Percentiles rank a stretch among this genome's conserved stretches.
Evolutionary conservation across 2,329 filamentous ascomycete species (phyloP).

Genomic region (Fusarium equiseti): DNA sequence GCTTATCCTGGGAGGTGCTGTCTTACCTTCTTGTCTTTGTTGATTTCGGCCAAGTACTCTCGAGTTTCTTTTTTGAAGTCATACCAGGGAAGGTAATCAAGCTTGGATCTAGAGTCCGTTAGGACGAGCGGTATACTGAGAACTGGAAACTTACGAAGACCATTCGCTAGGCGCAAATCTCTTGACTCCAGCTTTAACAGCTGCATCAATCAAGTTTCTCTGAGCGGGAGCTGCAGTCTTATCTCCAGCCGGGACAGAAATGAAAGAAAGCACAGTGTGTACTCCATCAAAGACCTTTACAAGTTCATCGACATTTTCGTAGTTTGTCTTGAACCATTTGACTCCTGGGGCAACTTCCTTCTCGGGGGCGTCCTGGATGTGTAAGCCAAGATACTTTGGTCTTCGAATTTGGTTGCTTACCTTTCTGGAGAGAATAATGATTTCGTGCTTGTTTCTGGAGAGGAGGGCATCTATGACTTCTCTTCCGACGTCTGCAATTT

Average conservation of each 20-base stretch:
- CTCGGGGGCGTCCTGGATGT: slow-evolving; percentile 22
- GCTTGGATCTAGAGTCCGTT: background rate
- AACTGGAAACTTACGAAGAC: slow-evolving; percentile 49
- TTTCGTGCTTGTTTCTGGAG: slow-evolving; percentile 63
- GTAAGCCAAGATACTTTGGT: background rate
- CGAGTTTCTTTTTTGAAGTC: slow-evolving; percentile 60
- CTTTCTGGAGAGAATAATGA: slow-evolving; percentile 63
- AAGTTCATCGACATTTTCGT: slow-evolving; percentile 53
- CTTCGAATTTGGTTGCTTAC: slow-evolving; percentile 40
- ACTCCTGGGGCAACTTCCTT: slow-evolving; percentile 14
- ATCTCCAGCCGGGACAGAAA: slow-evolving; percentile 50
- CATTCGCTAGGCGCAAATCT: slow-evolving; percentile 73
- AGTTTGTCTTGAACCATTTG: slow-evolving; percentile 44
- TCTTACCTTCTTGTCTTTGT: slow-evolving; percentile 59
- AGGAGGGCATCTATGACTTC: slow-evolving; percentile 65
- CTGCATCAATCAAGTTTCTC: slow-evolving; percentile 65
- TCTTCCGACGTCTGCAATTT: slow-evolving; percentile 61
- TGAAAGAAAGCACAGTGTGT: slow-evolving; percentile 67
- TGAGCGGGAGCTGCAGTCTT: slow-evolving; percentile 43
- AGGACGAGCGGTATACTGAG: rapidly evolving
- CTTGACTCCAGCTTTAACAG: slow-evolving; percentile 68
- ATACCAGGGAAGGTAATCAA: slow-evolving; percentile 35
- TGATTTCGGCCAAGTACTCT: slow-evolving; percentile 64
- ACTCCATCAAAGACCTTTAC: slow-evolving; percentile 57
- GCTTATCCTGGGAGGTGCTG: rapidly evolving